phyloP scores from a whole-genome alignment of 306 rosid species.

The Corylus avellana region DNA sequence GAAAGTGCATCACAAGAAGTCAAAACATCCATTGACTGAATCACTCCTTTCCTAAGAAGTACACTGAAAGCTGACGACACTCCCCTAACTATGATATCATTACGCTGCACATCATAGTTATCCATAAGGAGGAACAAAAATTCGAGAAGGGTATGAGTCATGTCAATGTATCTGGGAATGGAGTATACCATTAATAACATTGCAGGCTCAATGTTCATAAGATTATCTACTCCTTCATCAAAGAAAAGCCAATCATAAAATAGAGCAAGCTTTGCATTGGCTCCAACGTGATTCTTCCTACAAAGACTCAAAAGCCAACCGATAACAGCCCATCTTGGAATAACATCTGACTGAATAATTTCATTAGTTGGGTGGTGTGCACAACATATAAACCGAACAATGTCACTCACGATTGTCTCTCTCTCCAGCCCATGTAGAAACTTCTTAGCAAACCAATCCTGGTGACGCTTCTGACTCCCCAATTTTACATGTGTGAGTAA shows the following conservation, averaged over 20 bases:
- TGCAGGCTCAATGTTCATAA: constrained; percentile 92
- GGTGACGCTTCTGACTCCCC: constrained; percentile 72
- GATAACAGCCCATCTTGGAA: constrained; percentile 85
- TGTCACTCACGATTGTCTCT: constrained; percentile 64
- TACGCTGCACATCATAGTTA: constrained; percentile 58
- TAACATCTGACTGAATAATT: constrained; percentile 74
- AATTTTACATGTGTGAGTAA: constrained; percentile 69
- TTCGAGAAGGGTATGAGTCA: constrained; percentile 65
- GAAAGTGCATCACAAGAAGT: constrained; percentile 44
- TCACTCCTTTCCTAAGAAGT: constrained; percentile 55
- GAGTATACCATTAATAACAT: constrained; percentile 71
- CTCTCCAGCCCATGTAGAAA: constrained; percentile 52
- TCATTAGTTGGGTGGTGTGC: constrained; percentile 85
- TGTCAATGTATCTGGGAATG: constrained; percentile 55
- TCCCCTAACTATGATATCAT: constrained; percentile 49
- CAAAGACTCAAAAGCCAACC: constrained; percentile 81
- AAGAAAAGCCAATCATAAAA: constrained; percentile 92
- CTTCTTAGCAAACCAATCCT: constrained; percentile 68
- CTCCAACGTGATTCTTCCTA: constrained; percentile 46
- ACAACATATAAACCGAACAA: constrained; percentile 78
- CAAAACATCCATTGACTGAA: constrained; percentile 60
- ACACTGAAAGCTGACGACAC: constrained; percentile 55
- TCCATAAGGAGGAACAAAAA: constrained; percentile 74
- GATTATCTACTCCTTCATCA: constrained; percentile 54
- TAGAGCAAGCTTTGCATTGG: constrained; percentile 66